Conservation (phyloP, 2,329 filamentous ascomycete genomes). For the Pezicula radicicola region DNA sequence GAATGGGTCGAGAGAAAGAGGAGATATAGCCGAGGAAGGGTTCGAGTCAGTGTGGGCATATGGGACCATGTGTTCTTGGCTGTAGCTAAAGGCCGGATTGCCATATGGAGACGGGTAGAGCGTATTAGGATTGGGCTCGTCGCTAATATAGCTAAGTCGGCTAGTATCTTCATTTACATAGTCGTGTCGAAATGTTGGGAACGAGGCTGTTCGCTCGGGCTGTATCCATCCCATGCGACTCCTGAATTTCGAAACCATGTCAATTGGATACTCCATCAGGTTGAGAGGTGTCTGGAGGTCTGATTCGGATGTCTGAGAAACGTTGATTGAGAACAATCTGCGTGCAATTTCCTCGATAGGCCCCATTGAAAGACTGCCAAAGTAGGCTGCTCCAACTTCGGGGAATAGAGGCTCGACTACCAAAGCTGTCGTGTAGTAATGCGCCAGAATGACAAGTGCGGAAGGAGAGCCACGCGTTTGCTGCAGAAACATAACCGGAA, state of each 20-base stretch:
- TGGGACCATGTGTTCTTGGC: conserved; percentile 58
- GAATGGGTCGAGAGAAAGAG: conserved; percentile 51
- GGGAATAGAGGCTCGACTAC: conserved; percentile 89
- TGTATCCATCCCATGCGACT: conserved; percentile 65
- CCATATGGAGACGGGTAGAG: conserved; percentile 50
- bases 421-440: conserved; percentile 87
- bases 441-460: conserved; percentile 79
- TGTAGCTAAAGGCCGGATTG: conserved; percentile 61
- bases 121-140: conserved; percentile 35
- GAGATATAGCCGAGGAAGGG: conserved; percentile 47
- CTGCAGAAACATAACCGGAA: conserved; percentile 81
- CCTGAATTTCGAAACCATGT: conserved; percentile 67
- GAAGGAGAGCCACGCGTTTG: conserved; percentile 72
- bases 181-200: conserved; percentile 56
- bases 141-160: background rate
- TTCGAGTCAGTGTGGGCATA: conserved; percentile 43
- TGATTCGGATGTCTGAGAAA: conserved; percentile 52
- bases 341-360: conserved; percentile 86
- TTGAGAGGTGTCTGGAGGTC: conserved; percentile 59
- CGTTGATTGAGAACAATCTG: conserved; percentile 67
- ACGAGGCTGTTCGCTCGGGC: conserved; percentile 55
- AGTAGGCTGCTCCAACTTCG: conserved; percentile 86
- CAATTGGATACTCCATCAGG: conserved; percentile 71
- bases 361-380: conserved; percentile 72
- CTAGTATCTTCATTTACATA: conserved; percentile 29